Base-by-base conservation (phyloP, 2,329 filamentous ascomycete genomes). In the Ophiostoma sp. region DNA sequence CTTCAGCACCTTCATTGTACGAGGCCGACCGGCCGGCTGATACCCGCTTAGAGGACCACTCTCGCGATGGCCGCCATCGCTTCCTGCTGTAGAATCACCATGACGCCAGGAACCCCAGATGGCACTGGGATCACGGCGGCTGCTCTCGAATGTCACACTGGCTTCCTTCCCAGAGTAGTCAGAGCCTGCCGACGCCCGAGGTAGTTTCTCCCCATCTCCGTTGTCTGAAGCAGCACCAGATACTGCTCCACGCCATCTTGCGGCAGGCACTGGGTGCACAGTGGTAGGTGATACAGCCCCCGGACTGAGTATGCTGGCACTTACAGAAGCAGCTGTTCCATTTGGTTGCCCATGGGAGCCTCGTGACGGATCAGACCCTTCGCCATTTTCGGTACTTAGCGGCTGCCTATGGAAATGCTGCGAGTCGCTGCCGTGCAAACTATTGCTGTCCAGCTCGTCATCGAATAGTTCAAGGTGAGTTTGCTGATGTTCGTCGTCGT, bases 1-100 rank as follows among this genome's bases (percentile, higher is more conserved):
- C 75, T 93, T 92, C 66, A 98, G 82, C 1, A 97, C 89, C 80
- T 97, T 98, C 90, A 98, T 98, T 66, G 87, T 88, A 65, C 90
- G 86, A 16, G 83, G 79, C 18, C 87, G 82, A 75, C 87, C 79
- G 72, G 88, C 82, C 73, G 88, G 89, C 75, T 92, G 89, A 75
- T 92, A 92, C 40, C 88, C 87, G 73, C 87, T 88, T 72, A 85
- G 77, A 67, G 83, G 83, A 2, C 79, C 78, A 72, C 78, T 81
- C 70, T 86, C 85, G 68, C 81, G 84, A n/a, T 77, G 76, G 9
- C 80, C 79, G 74, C 81, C 82, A 58, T 89, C 88, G 65, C 80
- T 75, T 5, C 82, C 81, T 66, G 80, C 81, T 0, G 79, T 76
- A 8, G 80, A 77, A 3, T 81, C 75, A 4, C 82, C 81, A 47